A percentile compares a stretch with the other conserved stretches of the same genome.
phyloP scores from a whole-genome alignment of 176 grass and related monocot genomes.

The Carex pumila region DNA sequence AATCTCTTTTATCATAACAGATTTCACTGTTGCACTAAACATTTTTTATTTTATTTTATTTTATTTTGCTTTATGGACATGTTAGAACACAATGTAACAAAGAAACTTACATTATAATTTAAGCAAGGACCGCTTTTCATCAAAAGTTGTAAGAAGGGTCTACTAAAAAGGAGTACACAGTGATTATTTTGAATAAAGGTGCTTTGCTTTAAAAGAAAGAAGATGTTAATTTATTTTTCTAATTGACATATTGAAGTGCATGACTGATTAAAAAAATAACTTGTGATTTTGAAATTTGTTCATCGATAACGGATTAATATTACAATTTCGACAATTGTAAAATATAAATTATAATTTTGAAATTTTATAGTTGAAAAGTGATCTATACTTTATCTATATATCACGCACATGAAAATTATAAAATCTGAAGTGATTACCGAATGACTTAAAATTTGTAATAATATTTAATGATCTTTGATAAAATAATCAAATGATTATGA shows the following conservation, averaged over 20 bases:
- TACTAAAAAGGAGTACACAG: not conserved
- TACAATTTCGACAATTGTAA: too few species aligned
- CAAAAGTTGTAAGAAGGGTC: conserved; percentile 7
- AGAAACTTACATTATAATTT: not conserved
- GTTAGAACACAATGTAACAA: not conserved
- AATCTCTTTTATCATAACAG: not conserved
- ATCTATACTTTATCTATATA: not conserved
- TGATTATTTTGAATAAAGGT: conserved; percentile 9
- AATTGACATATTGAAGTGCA: not conserved
- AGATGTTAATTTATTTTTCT: not conserved
- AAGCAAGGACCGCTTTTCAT: not conserved
- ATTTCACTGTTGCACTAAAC: not conserved
- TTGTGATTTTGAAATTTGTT: too few species aligned
- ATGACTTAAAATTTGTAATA: not conserved
- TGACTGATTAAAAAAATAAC: too few species aligned
- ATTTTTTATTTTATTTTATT: not conserved
- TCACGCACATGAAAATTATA: not conserved
- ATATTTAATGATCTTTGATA: not conserved
- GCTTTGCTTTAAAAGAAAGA: not conserved
- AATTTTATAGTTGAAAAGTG: not conserved
- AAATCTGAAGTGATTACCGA: not conserved
- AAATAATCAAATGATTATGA: not conserved
- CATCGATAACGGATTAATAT: too few species aligned
- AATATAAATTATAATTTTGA: not conserved
- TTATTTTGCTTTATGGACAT: not conserved